Conservation (phyloP, 768 basidiomycete genomes). For the Boletus coccyginus region DNA sequence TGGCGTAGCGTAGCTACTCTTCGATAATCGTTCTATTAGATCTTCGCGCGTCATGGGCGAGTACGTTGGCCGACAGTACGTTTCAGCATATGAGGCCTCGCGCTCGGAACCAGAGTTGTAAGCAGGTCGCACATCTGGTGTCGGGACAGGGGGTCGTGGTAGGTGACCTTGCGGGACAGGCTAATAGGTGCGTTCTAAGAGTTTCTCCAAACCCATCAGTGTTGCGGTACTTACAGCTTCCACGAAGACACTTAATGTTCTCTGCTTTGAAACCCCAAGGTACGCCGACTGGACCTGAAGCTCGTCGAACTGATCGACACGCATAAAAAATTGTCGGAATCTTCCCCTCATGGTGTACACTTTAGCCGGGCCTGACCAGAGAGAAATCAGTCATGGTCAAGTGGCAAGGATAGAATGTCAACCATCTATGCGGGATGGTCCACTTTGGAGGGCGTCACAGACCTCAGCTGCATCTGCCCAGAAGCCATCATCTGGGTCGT, state of each 20-base stretch:
- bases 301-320: conserved; percentile 49
- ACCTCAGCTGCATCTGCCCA: conserved; percentile 74
- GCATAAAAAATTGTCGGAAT: conserved; percentile 67
- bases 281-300: conserved; percentile 55
- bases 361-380: conserved; percentile 56
- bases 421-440: conserved; percentile 73
- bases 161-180: conserved; percentile 26
- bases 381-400: not conserved
- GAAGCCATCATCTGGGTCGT: conserved; percentile 52
- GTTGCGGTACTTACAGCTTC: conserved; percentile 46
- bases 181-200: conserved; percentile 11
- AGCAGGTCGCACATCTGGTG: conserved; percentile 6
- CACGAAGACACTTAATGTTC: conserved; percentile 56
- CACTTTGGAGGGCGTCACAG: conserved; percentile 52
- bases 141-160: conserved; percentile 19
- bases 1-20: conserved; percentile 14
- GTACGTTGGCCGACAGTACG: conserved; percentile 3
- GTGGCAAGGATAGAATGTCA: not conserved
- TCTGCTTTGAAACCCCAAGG: conserved; percentile 49
- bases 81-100: conserved; percentile 2
- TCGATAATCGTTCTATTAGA: conserved; percentile 27
- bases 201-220: not conserved
- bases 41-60: conserved; percentile 25
- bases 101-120: conserved; percentile 23
- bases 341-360: conserved; percentile 65